Evolutionary conservation across 331 rosid species (phyloP).

Genomic region (Telfairia occidentalis): DNA sequence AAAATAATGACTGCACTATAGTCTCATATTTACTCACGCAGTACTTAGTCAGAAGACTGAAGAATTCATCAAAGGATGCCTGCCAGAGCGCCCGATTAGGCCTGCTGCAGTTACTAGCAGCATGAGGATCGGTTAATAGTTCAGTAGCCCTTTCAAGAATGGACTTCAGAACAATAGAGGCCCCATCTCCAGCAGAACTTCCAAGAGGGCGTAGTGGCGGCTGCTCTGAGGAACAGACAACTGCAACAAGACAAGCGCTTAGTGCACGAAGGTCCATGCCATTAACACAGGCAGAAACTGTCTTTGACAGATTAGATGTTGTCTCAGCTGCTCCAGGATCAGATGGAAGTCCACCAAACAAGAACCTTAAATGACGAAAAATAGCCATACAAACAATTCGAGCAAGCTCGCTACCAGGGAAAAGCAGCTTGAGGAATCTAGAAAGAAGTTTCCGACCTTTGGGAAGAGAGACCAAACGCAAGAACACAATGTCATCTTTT

Average conservation of each 20-base stretch:
- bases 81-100: slow-evolving; percentile 76
- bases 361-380: slow-evolving; percentile 74
- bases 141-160: slow-evolving; percentile 82
- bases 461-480: slow-evolving; percentile 59
- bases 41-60: slow-evolving; percentile 65
- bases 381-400: slow-evolving; percentile 90
- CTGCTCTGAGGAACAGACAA: slow-evolving; percentile 88
- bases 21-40: slow-evolving; percentile 69
- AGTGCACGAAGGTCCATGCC: slow-evolving; percentile 91
- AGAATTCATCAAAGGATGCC: slow-evolving; percentile 82
- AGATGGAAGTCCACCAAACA: slow-evolving; percentile 75
- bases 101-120: slow-evolving; percentile 49
- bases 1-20: slow-evolving; percentile 51
- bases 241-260: slow-evolving; percentile 93
- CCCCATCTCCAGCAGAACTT: slow-evolving; percentile 83
- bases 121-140: slow-evolving; percentile 62
- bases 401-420: slow-evolving; percentile 69
- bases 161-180: slow-evolving; percentile 60
- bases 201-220: slow-evolving; percentile 92
- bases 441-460: slow-evolving; percentile 83
- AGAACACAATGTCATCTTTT: slow-evolving; percentile 72
- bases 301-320: slow-evolving; percentile 44
- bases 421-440: slow-evolving; percentile 55
- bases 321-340: slow-evolving; percentile 65
- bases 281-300: slow-evolving; percentile 50